Base-by-base conservation (phyloP, 441 rosid species). In the Oxalis stricta region DNA sequence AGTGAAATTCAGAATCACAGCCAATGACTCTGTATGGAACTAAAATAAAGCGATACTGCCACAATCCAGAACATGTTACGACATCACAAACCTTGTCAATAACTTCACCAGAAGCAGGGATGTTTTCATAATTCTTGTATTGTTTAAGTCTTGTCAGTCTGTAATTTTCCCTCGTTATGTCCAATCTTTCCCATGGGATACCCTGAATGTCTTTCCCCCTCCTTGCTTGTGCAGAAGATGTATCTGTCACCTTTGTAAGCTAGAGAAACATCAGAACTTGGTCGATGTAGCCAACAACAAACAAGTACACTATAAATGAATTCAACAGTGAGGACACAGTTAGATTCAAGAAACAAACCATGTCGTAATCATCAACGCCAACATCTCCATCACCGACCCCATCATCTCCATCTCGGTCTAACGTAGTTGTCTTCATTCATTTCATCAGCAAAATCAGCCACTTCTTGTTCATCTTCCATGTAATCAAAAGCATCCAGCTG, bases 121-220 rank as follows among this genome's bases (percentile, higher is more conserved):
- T 53, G 35, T 66, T 72, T 64, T 57, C 82, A 23, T 72, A 72
- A 51, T 78, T 78, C 41, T 59, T 70, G 58, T 78, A 78, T 52
- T 72, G 77, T 50, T 75, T 73, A 33, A 78, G 68, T 68, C 86
- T 58, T 1, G 86, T 78, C 40, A 56, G 52, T 45, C 86, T 60
- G 29, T 75, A 75, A 14, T 56, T 68, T 2, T 75, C 82, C 50
- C 77, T 68, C 5, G 72, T 65, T 33, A 75, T 68, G 46, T 64
- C 70, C 63, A 78, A 55, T 21, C 66, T 63, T 5, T 70, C 75
- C 86, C 86, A 78, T 0, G 79, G 86, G 55, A 78, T 78, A 15
- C 86, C 86, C 59, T 78, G 86, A 19, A 78, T 70, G 58, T 78
- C 82, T 32, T 72, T 72, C 13, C 79, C 86, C n/a, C 52, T 56